phyloP scores from a whole-genome alignment of 768 basidiomycete species.

The Mycena sanguinolenta region DNA sequence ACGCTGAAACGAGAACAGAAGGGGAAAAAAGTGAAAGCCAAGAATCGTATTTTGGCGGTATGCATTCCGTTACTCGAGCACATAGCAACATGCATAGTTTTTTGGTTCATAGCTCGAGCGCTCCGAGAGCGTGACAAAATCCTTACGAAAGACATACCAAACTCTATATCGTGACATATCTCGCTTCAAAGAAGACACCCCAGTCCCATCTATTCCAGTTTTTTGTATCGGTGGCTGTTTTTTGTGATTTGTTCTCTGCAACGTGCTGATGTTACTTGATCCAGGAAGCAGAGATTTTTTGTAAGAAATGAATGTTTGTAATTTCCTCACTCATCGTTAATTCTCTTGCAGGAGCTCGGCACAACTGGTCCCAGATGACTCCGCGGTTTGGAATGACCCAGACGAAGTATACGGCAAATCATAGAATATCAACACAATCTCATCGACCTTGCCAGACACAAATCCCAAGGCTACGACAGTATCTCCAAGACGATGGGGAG shows the following conservation, averaged over 20 bases:
- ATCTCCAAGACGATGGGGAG: conserved; percentile 28
- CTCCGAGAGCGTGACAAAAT: conserved; percentile 10
- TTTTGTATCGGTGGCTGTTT: conserved; percentile 27
- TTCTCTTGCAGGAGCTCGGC: conserved; percentile 7
- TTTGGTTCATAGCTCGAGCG: conserved; percentile 19
- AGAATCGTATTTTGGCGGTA: conserved; percentile 30
- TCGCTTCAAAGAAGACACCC: neutral
- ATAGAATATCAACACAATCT: neutral
- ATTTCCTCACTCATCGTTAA: neutral
- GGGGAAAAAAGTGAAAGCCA: neutral
- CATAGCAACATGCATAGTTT: neutral
- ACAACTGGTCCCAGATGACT: conserved; percentile 12
- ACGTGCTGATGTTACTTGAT: neutral
- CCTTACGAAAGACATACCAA: conserved; percentile 16
- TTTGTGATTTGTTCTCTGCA: neutral
- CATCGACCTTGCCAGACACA: conserved; percentile 20
- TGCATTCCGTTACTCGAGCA: neutral
- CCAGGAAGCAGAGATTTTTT: conserved; percentile 34
- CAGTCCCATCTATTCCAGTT: conserved; percentile 23
- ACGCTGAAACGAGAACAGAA: neutral
- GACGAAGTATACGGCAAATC: conserved; percentile 31
- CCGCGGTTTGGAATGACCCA: conserved; percentile 9
- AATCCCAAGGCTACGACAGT: conserved; percentile 23
- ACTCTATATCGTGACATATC: conserved; percentile 14
- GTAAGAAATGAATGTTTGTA: conserved; percentile 1